A percentile compares a stretch with the other conserved stretches of the same genome.
Conservation (phyloP, 2,329 filamentous ascomycete genomes). For the Paraconiothyrium sp. region DNA sequence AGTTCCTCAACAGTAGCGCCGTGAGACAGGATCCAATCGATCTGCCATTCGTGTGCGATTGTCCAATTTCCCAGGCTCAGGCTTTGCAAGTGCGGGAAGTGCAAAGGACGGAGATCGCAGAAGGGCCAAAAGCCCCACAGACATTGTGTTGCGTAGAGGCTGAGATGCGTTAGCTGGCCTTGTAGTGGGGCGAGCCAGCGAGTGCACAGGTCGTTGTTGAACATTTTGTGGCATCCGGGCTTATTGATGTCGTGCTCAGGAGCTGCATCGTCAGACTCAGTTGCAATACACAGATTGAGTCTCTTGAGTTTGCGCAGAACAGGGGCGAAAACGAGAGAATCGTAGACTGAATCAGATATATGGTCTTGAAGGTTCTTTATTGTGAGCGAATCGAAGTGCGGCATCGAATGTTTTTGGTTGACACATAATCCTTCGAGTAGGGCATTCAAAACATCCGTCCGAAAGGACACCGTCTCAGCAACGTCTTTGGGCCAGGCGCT, state of each 20-base stretch:
- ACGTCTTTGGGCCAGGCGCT: constrained; percentile 13
- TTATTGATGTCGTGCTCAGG: constrained; percentile 26
- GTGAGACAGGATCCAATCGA: constrained; percentile 58
- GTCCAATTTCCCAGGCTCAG: constrained; percentile 54
- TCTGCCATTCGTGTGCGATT: constrained; percentile 58
- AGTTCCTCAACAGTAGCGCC: constrained; percentile 52
- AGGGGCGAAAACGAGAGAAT: constrained; percentile 24
- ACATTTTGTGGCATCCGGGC: constrained; percentile 25
- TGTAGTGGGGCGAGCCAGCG: constrained; percentile 34
- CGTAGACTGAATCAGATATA: constrained; percentile 15
- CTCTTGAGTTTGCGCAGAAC: constrained; percentile 26
- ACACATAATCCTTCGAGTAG: constrained; percentile 15
- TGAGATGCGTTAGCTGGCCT: constrained; percentile 47
- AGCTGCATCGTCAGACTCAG: constrained; percentile 24
- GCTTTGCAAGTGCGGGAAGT: constrained; percentile 53
- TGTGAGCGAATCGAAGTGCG: constrained; percentile 23
- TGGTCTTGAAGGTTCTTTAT: constrained; percentile 38
- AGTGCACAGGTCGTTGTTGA: constrained; percentile 25
- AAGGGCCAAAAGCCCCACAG: constrained; percentile 56
- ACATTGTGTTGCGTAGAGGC: constrained; percentile 43
- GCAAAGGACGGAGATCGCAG: constrained; percentile 46
- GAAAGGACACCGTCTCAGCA: constrained; percentile 21
- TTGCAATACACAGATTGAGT: constrained; percentile 31
- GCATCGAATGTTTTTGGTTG: background rate
- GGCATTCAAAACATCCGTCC: constrained; percentile 16